Base-by-base conservation (phyloP, 176 grass and related monocot genomes). In the Musa itinerans region DNA sequence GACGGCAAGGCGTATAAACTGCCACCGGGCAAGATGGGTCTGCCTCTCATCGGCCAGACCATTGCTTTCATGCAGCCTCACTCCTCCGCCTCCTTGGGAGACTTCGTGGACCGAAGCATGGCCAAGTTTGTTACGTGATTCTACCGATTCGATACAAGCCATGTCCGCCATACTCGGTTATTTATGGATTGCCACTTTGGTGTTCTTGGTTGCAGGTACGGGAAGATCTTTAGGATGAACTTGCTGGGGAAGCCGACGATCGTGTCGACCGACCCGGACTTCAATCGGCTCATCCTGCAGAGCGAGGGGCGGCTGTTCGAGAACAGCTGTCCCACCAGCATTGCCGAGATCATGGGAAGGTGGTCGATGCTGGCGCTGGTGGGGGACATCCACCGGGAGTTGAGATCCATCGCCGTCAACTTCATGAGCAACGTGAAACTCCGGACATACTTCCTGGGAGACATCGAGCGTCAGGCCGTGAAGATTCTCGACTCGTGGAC, bases 271-370 rank as follows among this genome's bases (percentile, higher is more conserved):
- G 64, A 67, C 11, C 23, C 64, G 64, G 64, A 67, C 21, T 54
- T 85, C 9, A 85, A 85, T 14, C 78, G 77, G 11, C 80, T 75
- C 53, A 63, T 85, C 73, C 43, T 85, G 53, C 83, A 81, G 74
- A 76, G 65, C 64, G 78, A 81, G 83, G 83, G 78, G 53, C 25
- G 43, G 20, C 15, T 80, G 26, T 85, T 85, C 52, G 63, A 52
- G 68, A 56, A 52, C 72, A 75, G 52, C 49, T 85, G 71, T 69
- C 83, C 83, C 8, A 74, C 67, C 20, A 80, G 83, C 29, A 69
- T 85, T 8, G 20, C 29, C 10, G 20, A 75, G 16, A 55, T 85
- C 22, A 27, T 85, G 59, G 83, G 83, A 22, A 52, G 63, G 65
- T 80, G 72, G 71, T 85, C 83, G 10, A 85, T 81, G 83, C 54